Evolutionary conservation across 1,139 yeast species (phyloP), one percentile per base, ranked within the genome.

Genomic region (Saccharomyces hybrid): DNA sequence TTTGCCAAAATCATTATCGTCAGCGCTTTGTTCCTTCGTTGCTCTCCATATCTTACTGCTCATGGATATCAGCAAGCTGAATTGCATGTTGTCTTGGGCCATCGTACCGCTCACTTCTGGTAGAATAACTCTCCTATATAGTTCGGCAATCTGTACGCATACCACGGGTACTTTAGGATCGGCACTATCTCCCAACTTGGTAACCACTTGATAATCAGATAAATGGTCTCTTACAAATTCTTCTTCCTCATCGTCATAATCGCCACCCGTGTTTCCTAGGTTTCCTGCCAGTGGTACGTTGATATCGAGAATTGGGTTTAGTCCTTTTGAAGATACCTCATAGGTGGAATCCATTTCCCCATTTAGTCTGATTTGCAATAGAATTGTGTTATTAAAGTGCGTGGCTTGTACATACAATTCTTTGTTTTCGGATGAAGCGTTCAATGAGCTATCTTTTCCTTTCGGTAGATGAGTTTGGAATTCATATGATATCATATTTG

Each of bases 301-400:
- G 6, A 38, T 20, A 38, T 38, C 44, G 25, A 38, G 44, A 38
- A 38, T 25, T 2, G 61, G 56, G 13, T 60, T 57, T 14, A 64
- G 46, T 5, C 70, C 71, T 25, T 64, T 60, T 16, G 58, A 58
- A 5, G 58, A 56, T 1, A 68, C 63, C 29, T 74, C 77, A 51
- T 71, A 73, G 1, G 76, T 69, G 5, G 71, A 62, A 59, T 76
- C 77, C 53, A 71, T 61, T 55, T 76, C 76, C 1, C 79, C 79
- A 59, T 75, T 66, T 50, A 63, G 55, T 7, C 72, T 57, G 1
- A 76, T 52, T 31, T 68, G 69, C 2, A 76, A 48, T 2, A 76
- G 52, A 1, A 70, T 54, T 49, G 70, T 71, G 56, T 68, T 65
- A 26, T 55, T 51, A 51, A 67, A 68, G 56, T 67, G 69, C 7